Evolutionary conservation across 2,329 filamentous ascomycete species (phyloP), one percentile per base, ranked within the genome.

Genomic region (Phialocephala subalpina): DNA sequence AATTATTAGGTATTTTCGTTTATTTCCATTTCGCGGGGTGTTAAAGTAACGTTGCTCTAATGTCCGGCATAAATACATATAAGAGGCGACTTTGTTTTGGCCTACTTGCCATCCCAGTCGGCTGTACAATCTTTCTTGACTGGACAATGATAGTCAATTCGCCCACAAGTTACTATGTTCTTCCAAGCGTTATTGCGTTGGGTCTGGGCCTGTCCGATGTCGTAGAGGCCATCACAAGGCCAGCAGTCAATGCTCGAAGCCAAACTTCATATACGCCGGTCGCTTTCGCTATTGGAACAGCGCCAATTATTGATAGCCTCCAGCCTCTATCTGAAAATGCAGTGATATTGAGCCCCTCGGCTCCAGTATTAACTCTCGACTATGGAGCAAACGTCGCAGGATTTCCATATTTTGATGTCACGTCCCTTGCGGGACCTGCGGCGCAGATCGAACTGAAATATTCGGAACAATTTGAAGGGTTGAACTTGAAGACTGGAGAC

Each of bases 371-470:
- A 3, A 77, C 75, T 0, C 55, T 78, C 0, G 75, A 78, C 57
- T 78, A 79, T 62, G 74, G 76, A 9, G 70, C 64, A 9, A 77
- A 80, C 59, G 70, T 76, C 8, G 77, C 73, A 53, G 78, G 77
- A 1, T 75, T 74, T 56, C 77, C 78, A 3, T 73, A 76, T 52
- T 75, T 80, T 58, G 71, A 75, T 1, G 72, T 79, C 2, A 53
- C 64, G 14, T 56, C 66, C 8, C 36, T 77, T n/a, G 67, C 63
- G 20, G 68, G 67, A 8, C 18, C 38, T 42, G 66, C 69, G 9
- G 72, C 73, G 0, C 78, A 80, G 66, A 71, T 80, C 40, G 78
- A 79, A 63, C 67, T 78, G 25, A 79, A 77, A 59, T 80, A 80
- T 61, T 70, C 75, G 0, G 78, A 80, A 67, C 70, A 74, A 20